Percentiles rank a stretch among this genome's conserved stretches.
Evolutionary conservation across 2,329 filamentous ascomycete species (phyloP).

Genomic region (Sporothrix luriei): DNA sequence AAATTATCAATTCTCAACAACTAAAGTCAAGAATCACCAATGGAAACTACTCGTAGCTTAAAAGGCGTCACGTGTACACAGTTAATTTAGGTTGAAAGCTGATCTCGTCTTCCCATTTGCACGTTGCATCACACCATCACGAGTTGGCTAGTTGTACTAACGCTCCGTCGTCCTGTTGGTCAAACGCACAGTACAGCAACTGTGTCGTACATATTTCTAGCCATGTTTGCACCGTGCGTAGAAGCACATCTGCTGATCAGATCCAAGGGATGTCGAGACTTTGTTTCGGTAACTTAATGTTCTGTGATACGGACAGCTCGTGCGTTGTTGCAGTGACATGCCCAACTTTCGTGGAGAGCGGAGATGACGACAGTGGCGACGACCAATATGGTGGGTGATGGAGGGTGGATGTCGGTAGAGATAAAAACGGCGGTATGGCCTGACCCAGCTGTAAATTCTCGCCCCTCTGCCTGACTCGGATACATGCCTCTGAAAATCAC

Average conservation of each 20-base stretch:
- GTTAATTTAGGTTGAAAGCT: too few species aligned
- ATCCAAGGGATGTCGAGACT: not conserved
- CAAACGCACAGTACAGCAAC: too few species aligned
- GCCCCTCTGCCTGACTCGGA: slow-evolving; percentile 3
- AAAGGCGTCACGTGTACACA: too few species aligned
- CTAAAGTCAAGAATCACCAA: too few species aligned
- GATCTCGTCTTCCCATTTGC: not conserved
- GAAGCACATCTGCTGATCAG: too few species aligned
- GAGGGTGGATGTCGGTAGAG: not conserved
- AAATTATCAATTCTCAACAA: too few species aligned
- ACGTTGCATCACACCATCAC: not conserved
- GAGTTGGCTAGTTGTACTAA: not conserved
- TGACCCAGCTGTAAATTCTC: not conserved
- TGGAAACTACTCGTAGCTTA: too few species aligned
- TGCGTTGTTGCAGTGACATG: not conserved
- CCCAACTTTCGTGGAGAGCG: not conserved
- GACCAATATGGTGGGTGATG: slow-evolving; percentile 1
- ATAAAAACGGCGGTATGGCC: not conserved
- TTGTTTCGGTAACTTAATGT: not conserved
- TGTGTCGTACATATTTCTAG: too few species aligned
- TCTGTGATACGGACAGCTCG: not conserved
- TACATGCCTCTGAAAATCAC: not conserved
- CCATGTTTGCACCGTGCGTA: too few species aligned
- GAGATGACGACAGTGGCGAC: slow-evolving; percentile 20
- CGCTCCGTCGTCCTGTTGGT: too few species aligned